These are phyloP conservation scores for Apiospora hydei DNA, from an alignment of 2,329 filamentous ascomycete genomes.

Conservation along the genomic window DNA sequence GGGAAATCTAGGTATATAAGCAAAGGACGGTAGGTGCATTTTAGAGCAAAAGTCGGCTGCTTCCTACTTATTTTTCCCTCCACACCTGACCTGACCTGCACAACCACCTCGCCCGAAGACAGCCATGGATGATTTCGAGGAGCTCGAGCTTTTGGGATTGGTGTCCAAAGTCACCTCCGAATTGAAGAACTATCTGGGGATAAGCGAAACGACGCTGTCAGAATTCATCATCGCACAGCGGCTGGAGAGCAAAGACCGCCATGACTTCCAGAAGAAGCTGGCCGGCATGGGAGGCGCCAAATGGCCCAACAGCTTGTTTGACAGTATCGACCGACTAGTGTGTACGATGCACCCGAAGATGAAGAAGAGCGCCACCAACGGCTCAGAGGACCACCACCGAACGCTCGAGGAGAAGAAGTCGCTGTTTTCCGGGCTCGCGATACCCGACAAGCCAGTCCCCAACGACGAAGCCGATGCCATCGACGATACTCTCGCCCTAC, in stretches of 20 bases:
- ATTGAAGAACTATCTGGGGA: constrained; percentile 90
- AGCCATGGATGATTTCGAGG: constrained; percentile 87
- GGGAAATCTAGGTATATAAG: neutral
- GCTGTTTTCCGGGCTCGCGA: constrained; percentile 87
- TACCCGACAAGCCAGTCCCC: constrained; percentile 75
- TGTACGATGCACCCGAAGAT: constrained; percentile 90
- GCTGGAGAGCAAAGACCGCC: constrained; percentile 71
- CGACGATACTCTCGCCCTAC: constrained; percentile 89
- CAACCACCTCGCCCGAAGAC: neutral
- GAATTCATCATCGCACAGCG: constrained; percentile 96
- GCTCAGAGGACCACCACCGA: constrained; percentile 47
- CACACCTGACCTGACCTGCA: neutral
- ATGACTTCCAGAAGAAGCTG: constrained; percentile 79
- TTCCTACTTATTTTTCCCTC: neutral
- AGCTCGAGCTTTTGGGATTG: constrained; percentile 90
- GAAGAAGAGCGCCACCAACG: constrained; percentile 58
- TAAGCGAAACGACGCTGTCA: constrained; percentile 92
- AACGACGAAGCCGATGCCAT: constrained; percentile 67
- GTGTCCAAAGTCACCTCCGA: constrained; percentile 95
- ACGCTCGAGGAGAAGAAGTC: constrained; percentile 76
- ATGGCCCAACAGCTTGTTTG: constrained; percentile 85
- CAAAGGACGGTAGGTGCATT: neutral
- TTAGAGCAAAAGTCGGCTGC: neutral
- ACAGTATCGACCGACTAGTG: constrained; percentile 90
- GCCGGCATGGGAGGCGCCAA: constrained; percentile 78